Conservation (phyloP, 805 yeast genomes). For the Lipomyces orientalis region DNA sequence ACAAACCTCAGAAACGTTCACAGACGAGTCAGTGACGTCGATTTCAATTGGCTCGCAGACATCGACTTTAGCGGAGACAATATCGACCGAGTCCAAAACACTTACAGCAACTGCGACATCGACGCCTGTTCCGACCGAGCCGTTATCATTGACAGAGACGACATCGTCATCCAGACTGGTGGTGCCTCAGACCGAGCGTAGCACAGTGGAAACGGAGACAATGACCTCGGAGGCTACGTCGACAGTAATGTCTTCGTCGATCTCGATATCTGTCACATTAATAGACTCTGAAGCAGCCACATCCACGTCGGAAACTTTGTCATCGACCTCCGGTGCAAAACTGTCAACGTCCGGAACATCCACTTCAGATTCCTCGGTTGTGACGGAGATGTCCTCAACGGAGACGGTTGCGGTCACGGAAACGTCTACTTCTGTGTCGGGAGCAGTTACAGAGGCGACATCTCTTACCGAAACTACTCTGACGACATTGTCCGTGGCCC, state of each 20-base stretch:
- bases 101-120: background rate
- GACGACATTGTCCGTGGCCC: background rate
- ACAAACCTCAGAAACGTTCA: background rate
- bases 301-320: background rate
- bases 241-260: background rate
- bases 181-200: background rate
- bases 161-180: background rate
- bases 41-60: background rate
- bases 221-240: conserved; percentile 10
- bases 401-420: background rate
- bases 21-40: background rate
- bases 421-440: conserved; percentile 7
- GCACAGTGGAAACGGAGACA: background rate
- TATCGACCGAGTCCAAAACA: background rate
- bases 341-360: background rate
- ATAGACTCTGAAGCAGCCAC: conserved; percentile 1
- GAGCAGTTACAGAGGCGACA: background rate
- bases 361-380: background rate
- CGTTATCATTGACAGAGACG: background rate
- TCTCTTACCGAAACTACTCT: background rate
- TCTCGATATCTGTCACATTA: background rate
- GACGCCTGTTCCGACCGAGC: background rate
- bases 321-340: background rate
- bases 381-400: background rate
- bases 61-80: background rate